Percentiles rank a stretch among this genome's conserved stretches.
phyloP scores from a whole-genome alignment of 768 basidiomycete species.

The Tubosaeta brunneosetosa region DNA sequence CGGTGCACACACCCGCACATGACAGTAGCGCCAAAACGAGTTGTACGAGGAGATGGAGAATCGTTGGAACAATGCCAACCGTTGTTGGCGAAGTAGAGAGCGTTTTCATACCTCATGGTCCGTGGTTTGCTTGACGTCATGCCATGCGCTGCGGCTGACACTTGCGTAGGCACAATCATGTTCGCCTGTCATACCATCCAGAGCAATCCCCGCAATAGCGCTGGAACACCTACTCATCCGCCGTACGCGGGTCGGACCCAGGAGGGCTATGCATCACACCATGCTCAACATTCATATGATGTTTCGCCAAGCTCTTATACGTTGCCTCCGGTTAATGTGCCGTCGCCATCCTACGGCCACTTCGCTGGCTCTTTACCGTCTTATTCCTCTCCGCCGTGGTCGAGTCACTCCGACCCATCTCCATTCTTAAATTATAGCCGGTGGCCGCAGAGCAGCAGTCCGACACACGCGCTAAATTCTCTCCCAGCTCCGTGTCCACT shows the following conservation, averaged over 20 bases:
- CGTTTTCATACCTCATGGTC: constrained; percentile 88
- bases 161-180: constrained; percentile 32
- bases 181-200: constrained; percentile 38
- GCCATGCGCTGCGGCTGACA: constrained; percentile 25
- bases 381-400: constrained; percentile 28
- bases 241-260: constrained; percentile 25
- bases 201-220: constrained; percentile 18
- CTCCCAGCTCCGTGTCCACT: constrained; percentile 25
- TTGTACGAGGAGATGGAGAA: constrained; percentile 81
- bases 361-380: constrained; percentile 22
- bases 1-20: constrained; percentile 50
- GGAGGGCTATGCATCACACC: constrained; percentile 23
- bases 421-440: constrained; percentile 29
- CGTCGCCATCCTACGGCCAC: constrained; percentile 26
- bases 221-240: constrained; percentile 17
- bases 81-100: constrained; percentile 70
- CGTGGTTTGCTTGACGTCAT: constrained; percentile 36
- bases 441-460: constrained; percentile 26
- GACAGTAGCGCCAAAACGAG: constrained; percentile 76
- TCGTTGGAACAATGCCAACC: constrained; percentile 58
- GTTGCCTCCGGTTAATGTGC: constrained; percentile 28
- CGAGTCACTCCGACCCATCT: constrained; percentile 26
- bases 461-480: constrained; percentile 24
- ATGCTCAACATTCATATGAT: constrained; percentile 27
- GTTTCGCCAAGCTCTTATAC: constrained; percentile 26